Evolutionary conservation across 352 stramenopile species (phyloP).

Genomic region (Phytophthora syringae): DNA sequence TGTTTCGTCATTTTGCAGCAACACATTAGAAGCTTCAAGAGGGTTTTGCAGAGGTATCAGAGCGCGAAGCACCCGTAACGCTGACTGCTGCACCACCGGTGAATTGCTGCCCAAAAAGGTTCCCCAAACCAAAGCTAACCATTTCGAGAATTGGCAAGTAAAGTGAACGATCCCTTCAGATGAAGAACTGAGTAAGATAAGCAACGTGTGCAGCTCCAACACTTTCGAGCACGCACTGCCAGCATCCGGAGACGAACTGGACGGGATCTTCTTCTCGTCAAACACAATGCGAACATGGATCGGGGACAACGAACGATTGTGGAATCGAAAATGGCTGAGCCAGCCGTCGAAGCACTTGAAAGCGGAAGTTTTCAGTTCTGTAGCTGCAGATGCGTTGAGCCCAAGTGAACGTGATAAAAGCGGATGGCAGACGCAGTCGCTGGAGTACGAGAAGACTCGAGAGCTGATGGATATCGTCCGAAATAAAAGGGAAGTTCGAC

Average conservation of each 20-base stretch:
- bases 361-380: constrained; percentile 3
- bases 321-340: constrained; percentile 88
- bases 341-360: constrained; percentile 81
- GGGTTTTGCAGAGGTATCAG: constrained; percentile 51
- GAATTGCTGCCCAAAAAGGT: constrained; percentile 56
- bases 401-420: constrained; percentile 34
- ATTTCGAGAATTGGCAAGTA: constrained; percentile 38
- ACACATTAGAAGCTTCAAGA: constrained; percentile 16
- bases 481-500: constrained; percentile 67
- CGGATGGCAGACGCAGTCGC: constrained; percentile 6
- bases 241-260: not conserved
- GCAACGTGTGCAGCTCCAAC: constrained; percentile 46
- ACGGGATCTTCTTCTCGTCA: constrained; percentile 66
- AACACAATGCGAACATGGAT: constrained; percentile 94
- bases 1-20: constrained; percentile 11
- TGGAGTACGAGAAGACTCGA: not conserved
- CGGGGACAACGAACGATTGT: constrained; percentile 89
- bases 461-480: constrained; percentile 33
- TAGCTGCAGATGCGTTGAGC: constrained; percentile 10
- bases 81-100: constrained; percentile 66
- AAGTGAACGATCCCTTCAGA: constrained; percentile 60
- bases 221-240: constrained; percentile 17
- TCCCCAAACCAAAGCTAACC: constrained; percentile 63
- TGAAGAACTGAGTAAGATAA: constrained; percentile 54
- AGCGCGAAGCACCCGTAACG: constrained; percentile 56